Evolutionary conservation across 176 grass and related monocot genomes (phyloP).

Genomic region (Leersia perrieri): DNA sequence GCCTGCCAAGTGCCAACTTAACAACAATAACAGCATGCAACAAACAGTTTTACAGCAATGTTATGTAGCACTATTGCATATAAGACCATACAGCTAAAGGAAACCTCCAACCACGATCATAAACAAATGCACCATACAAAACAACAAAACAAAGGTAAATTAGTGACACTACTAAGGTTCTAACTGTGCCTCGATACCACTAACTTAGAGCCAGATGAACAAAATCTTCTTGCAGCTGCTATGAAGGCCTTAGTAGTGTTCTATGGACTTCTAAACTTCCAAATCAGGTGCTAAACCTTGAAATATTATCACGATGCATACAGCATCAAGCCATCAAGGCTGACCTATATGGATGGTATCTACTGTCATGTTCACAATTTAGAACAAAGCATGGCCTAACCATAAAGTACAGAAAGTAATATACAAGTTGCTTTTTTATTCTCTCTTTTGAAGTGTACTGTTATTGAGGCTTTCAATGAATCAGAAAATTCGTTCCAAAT

Average conservation of each 20-base stretch:
- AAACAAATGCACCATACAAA: not conserved
- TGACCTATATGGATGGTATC: not conserved
- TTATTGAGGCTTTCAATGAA: not conserved
- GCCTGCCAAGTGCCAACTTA: not conserved
- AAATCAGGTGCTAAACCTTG: not conserved
- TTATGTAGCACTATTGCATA: not conserved
- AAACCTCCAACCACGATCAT: not conserved
- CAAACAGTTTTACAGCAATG: not conserved
- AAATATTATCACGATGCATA: not conserved
- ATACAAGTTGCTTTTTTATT: not conserved
- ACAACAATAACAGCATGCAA: not conserved
- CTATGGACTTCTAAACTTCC: not conserved
- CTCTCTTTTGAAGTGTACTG: not conserved
- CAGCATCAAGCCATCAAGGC: not conserved
- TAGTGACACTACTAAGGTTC: not conserved
- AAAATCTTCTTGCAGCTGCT: not conserved
- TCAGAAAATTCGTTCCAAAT: not conserved
- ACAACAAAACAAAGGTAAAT: not conserved
- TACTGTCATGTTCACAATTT: not conserved
- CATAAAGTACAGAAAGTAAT: not conserved
- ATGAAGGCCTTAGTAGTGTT: not conserved
- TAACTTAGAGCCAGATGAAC: not conserved
- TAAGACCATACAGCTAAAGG: not conserved
- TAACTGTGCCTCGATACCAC: not conserved
- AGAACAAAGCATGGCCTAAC: not conserved